Evolutionary conservation across 768 basidiomycete species (phyloP).

Genomic region (Lentinula boryana): DNA sequence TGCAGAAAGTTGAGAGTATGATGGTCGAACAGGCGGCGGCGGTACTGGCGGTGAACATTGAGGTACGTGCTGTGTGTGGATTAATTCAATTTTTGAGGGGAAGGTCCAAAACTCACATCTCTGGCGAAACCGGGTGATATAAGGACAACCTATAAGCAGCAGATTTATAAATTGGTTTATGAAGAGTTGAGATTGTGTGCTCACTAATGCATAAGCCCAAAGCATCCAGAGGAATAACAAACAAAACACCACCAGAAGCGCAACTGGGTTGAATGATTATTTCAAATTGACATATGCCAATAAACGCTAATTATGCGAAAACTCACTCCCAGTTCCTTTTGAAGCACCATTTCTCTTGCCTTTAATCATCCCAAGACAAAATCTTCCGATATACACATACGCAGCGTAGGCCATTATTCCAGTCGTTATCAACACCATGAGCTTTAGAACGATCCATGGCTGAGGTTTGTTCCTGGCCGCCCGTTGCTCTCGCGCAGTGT

Average conservation of each 20-base stretch:
- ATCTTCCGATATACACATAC: conserved; percentile 74
- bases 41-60: conserved; percentile 11
- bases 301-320: background rate
- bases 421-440: conserved; percentile 52
- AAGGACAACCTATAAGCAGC: conserved; percentile 43
- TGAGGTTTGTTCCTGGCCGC: conserved; percentile 45
- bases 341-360: conserved; percentile 38
- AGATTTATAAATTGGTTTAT: background rate
- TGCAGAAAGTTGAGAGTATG: background rate
- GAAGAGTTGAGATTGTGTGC: conserved; percentile 12
- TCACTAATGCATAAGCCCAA: conserved; percentile 76
- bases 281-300: background rate
- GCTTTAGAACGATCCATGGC: conserved; percentile 71
- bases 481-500: conserved; percentile 32
- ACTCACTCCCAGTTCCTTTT: conserved; percentile 63
- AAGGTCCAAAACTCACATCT: conserved; percentile 40
- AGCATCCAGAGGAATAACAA: conserved; percentile 63
- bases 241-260: conserved; percentile 55
- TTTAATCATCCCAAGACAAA: conserved; percentile 69
- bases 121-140: conserved; percentile 66
- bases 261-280: conserved; percentile 38
- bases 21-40: conserved; percentile 6
- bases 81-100: background rate
- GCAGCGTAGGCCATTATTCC: conserved; percentile 60
- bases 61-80: conserved; percentile 17